phyloP scores from a whole-genome alignment of 129 eudicot species.

The Artemisia annua region DNA sequence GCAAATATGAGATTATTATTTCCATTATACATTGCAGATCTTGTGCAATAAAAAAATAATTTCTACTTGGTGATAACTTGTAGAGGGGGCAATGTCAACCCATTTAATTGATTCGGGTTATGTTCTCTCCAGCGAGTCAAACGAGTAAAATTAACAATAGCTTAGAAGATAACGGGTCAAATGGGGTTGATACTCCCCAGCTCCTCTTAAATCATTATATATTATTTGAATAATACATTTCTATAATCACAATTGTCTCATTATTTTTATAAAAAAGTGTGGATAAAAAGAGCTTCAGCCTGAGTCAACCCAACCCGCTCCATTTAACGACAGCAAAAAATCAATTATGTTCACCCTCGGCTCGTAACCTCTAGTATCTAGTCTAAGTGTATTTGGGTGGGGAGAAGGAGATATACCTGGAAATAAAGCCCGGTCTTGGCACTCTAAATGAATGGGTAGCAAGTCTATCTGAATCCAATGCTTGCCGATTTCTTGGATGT shows the following conservation, averaged over 20 bases:
- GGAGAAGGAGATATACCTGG: constrained; percentile 55
- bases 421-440: constrained; percentile 61
- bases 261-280: no score
- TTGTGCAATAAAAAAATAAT: no score
- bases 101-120: no score
- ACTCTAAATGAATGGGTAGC: constrained; percentile 85
- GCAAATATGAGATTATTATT: constrained; percentile 32
- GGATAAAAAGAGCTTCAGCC: no score
- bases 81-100: no score
- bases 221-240: no score
- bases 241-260: no score
- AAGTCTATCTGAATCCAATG: constrained; percentile 67
- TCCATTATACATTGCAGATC: background rate
- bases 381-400: background rate
- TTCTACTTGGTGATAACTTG: no score
- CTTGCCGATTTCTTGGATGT: constrained; percentile 59
- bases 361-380: background rate
- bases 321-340: no score
- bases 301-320: no score
- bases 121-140: no score
- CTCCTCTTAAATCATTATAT: background rate
- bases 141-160: background rate
- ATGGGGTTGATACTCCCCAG: background rate
- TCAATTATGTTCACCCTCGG: no score
- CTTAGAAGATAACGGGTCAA: background rate